phyloP scores from a whole-genome alignment of 148 eudicot genomes.

The Chenopodium suecicum region DNA sequence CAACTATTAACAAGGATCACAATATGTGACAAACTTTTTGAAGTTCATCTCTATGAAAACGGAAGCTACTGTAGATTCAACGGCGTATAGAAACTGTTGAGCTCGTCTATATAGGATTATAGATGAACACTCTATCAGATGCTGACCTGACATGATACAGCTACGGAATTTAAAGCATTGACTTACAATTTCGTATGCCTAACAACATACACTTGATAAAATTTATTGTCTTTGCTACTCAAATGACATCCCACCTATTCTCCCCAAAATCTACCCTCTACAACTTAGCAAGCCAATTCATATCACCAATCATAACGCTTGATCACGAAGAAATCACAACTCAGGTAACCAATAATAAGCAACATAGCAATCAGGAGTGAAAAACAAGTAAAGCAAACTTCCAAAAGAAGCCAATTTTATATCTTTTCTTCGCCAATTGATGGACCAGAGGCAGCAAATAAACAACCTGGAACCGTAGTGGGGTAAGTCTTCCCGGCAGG shows the following conservation, averaged over 20 bases:
- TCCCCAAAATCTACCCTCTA: neutral
- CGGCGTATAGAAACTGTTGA: neutral
- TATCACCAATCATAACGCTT: neutral
- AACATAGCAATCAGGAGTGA: neutral
- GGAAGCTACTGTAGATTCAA: neutral
- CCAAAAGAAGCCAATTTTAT: neutral
- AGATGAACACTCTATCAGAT: neutral
- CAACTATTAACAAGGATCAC: neutral
- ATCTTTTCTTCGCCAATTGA: neutral
- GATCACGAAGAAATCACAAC: neutral
- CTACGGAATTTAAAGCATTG: neutral
- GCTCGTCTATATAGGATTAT: neutral
- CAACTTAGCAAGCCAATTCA: neutral
- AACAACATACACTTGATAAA: no score
- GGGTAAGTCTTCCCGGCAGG: neutral
- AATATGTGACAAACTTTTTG: neutral
- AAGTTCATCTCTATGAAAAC: neutral
- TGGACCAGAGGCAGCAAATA: neutral
- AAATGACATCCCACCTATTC: neutral
- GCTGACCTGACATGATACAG: neutral
- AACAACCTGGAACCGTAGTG: neutral
- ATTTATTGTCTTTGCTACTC: neutral
- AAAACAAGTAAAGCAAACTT: neutral
- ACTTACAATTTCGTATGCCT: neutral
- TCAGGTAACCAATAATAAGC: neutral